These are phyloP conservation scores for Pythium myriotylum DNA, from an alignment of 352 stramenopile species.

Conservation along the genomic window DNA sequence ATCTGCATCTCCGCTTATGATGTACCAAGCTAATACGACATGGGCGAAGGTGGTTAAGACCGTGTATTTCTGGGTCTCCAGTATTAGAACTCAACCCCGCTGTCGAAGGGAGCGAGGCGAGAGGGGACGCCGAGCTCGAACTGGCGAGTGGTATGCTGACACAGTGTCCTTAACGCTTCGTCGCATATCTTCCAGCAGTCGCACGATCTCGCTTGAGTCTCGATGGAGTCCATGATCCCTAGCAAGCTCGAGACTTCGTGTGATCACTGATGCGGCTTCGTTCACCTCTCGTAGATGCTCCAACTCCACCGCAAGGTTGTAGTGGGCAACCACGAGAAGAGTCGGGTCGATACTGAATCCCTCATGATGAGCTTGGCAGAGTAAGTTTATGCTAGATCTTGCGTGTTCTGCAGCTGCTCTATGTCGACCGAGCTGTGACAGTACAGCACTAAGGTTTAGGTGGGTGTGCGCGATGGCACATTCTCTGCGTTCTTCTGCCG, in stretches of 20 bases:
- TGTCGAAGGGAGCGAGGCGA: no score
- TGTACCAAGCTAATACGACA: no score
- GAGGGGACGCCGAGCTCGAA: no score
- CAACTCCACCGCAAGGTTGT: constrained; percentile 61
- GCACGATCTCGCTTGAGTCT: constrained; percentile 15
- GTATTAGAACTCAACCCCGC: no score
- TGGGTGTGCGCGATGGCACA: constrained; percentile 45
- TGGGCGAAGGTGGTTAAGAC: no score
- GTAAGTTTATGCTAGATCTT: constrained; percentile 39
- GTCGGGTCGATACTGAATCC: constrained; percentile 4
- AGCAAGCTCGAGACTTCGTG: constrained; percentile 31
- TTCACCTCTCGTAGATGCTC: constrained; percentile 46
- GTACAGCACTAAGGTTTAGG: constrained; percentile 63
- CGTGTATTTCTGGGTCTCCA: no score
- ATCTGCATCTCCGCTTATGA: not conserved
- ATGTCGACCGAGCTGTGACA: constrained; percentile 59
- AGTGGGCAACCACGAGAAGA: constrained; percentile 53
- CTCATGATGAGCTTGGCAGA: constrained; percentile 8
- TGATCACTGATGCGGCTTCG: constrained; percentile 28
- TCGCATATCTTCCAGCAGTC: no score
- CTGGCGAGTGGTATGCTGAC: no score
- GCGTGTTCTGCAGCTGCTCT: constrained; percentile 49
- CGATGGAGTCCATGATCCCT: constrained; percentile 8
- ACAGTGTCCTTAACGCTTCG: no score
- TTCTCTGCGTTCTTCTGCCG: not conserved